A percentile compares a stretch with the other conserved stretches of the same genome.
phyloP scores from a whole-genome alignment of 495 filamentous ascomycete genomes.

The Lasiosphaeria hispida region DNA sequence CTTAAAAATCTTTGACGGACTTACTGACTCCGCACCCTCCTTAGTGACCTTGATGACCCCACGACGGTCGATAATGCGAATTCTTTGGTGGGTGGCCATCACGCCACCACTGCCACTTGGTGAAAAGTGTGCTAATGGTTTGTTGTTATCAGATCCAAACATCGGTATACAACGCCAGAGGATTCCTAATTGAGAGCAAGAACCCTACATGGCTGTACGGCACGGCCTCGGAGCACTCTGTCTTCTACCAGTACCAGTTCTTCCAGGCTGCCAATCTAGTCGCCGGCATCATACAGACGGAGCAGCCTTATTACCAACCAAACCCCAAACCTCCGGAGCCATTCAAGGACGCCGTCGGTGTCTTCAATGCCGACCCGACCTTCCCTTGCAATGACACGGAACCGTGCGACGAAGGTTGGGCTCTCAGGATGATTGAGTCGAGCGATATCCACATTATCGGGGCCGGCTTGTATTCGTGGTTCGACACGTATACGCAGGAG shows the following conservation, averaged over 20 bases:
- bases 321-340: conserved; percentile 69
- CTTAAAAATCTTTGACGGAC: too few species aligned
- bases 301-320: conserved; percentile 82
- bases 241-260: conserved; percentile 79
- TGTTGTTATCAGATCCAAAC: too few species aligned
- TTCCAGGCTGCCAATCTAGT: conserved; percentile 71
- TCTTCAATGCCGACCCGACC: conserved; percentile 67
- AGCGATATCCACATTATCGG: conserved; percentile 28
- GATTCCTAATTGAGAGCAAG: conserved; percentile 64
- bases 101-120: too few species aligned
- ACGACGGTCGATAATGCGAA: too few species aligned
- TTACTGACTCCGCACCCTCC: too few species aligned
- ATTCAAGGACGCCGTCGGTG: conserved; percentile 57
- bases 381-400: conserved; percentile 56
- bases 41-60: too few species aligned
- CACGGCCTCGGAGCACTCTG: conserved; percentile 76
- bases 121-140: too few species aligned
- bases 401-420: conserved; percentile 71
- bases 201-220: conserved; percentile 64
- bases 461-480: conserved; percentile 33
- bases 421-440: conserved; percentile 60
- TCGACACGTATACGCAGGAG: conserved; percentile 64
- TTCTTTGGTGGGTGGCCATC: too few species aligned
- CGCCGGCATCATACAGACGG: conserved; percentile 76
- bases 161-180: conserved; percentile 81